These are phyloP conservation scores for Hypomyces rosellus DNA, from an alignment of 2,329 filamentous ascomycete species.

Conservation along the genomic window DNA sequence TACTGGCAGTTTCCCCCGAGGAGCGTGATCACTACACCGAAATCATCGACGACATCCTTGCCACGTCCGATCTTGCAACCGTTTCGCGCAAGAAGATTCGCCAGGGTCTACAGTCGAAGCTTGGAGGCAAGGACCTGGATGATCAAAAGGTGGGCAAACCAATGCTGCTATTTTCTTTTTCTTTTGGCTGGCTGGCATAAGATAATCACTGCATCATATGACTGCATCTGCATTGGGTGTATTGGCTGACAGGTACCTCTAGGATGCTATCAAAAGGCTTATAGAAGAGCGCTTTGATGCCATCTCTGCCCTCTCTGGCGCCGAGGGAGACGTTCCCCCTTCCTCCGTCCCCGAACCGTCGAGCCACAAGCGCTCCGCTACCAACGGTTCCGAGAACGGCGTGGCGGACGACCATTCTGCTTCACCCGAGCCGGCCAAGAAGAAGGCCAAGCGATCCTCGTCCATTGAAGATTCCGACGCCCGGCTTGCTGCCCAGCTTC, in stretches of 20 bases:
- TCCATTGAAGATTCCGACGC: constrained; percentile 71
- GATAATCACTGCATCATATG: background rate
- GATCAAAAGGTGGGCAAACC: constrained; percentile 47
- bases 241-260: background rate
- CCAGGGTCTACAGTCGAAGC: constrained; percentile 46
- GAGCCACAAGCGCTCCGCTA: constrained; percentile 28
- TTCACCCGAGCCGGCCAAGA: constrained; percentile 43
- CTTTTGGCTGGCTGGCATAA: background rate
- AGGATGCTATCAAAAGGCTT: constrained; percentile 65
- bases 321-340: constrained; percentile 40
- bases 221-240: background rate
- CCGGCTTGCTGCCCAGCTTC: constrained; percentile 75
- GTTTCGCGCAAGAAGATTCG: constrained; percentile 59
- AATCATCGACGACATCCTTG: constrained; percentile 55
- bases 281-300: constrained; percentile 72
- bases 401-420: constrained; percentile 42
- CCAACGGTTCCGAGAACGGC: constrained; percentile 32
- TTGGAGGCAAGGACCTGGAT: constrained; percentile 52
- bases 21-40: constrained; percentile 48
- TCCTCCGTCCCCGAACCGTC: constrained; percentile 25
- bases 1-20: constrained; percentile 40
- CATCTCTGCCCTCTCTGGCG: constrained; percentile 44
- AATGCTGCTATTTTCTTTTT: background rate
- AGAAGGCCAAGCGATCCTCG: constrained; percentile 62
- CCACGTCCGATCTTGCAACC: constrained; percentile 53